Conservation (phyloP, 495 filamentous ascomycete genomes). For the Bombardia bombarda region DNA sequence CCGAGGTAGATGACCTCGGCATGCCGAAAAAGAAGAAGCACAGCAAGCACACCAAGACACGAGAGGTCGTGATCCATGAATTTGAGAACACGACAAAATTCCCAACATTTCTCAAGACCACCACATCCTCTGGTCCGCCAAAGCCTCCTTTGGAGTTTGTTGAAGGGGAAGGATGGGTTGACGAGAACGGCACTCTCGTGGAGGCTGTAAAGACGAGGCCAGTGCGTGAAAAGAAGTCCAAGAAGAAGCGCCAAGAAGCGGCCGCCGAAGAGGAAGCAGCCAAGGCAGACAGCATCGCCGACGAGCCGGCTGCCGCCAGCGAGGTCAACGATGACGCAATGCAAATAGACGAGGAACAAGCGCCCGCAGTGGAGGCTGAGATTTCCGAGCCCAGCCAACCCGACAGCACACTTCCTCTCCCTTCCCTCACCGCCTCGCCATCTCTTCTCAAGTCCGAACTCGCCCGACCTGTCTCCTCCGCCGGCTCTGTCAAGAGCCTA, state of each 20-base stretch:
- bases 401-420: too few species aligned
- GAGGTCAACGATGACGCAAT: constrained; percentile 10
- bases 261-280: not conserved
- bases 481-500: constrained; percentile 34
- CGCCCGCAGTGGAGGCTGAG: not conserved
- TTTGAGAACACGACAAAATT: constrained; percentile 72
- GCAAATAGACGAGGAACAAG: constrained; percentile 8
- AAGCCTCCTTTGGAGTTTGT: constrained; percentile 45
- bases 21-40: constrained; percentile 49
- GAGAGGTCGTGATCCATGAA: constrained; percentile 64
- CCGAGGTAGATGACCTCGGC: constrained; percentile 34
- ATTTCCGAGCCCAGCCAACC: not conserved
- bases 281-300: constrained; percentile 5
- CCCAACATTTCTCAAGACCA: constrained; percentile 62
- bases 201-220: constrained; percentile 39
- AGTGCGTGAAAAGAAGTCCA: constrained; percentile 2
- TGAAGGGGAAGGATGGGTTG: constrained; percentile 84
- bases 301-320: constrained; percentile 9
- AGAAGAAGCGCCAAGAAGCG: not conserved
- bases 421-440: too few species aligned
- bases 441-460: constrained; percentile 12
- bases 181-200: constrained; percentile 67
- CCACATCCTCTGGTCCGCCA: constrained; percentile 19
- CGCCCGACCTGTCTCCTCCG: constrained; percentile 33
- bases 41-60: constrained; percentile 41